Base-by-base conservation (phyloP, 768 basidiomycete species). In the Tricholoma hemisulphureum region DNA sequence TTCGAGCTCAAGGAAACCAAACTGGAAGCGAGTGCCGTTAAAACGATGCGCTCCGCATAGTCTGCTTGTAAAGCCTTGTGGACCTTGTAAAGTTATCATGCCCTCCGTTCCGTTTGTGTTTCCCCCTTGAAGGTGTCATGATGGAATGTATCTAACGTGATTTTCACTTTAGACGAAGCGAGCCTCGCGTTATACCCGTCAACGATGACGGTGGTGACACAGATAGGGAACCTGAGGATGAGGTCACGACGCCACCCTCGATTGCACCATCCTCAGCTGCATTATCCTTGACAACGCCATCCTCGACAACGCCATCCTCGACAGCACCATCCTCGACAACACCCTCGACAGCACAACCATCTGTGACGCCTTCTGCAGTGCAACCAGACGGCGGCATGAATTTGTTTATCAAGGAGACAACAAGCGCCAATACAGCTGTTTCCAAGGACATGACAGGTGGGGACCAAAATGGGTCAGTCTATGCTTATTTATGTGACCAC, bases 101-200 rank as follows among this genome's bases (percentile, higher is more conserved):
- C 95, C 93, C 61, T 86, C 86, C 10, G 91, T 93, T 59, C 94
- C 77, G 67, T 95, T 92, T 16, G 95, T 97, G 61, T 94, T 95
- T 83, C 88, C 67, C 96, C 95, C 78, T 94, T 96, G 71, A 95
- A 94, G 6, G 98, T 92, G 58, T 87, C 84, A 24, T 24, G 11
- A 29, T 23, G 23, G 43, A 28, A n/a, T 49, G 46, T n/a, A 8
- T 16, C 16, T 29, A n/a, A 48, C 32, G 7, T 48, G 10, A 18
- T 4, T 49, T n/a, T 28, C 16, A 1, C 18, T 29, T 4, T 29
- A 49, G 46, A 29, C 41, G 41, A 21, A 16, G 26, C 26, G 29
- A 28, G 18, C 46, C 16, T 29, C 32, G 10, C 32, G 14, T 2
- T 13, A 39, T n/a, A n/a, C 26, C 26, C 16, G 3, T 16, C 18